These are phyloP conservation scores for Nelumbo lutea DNA, from an alignment of 164 flowering plant species.

Conservation along the genomic window DNA sequence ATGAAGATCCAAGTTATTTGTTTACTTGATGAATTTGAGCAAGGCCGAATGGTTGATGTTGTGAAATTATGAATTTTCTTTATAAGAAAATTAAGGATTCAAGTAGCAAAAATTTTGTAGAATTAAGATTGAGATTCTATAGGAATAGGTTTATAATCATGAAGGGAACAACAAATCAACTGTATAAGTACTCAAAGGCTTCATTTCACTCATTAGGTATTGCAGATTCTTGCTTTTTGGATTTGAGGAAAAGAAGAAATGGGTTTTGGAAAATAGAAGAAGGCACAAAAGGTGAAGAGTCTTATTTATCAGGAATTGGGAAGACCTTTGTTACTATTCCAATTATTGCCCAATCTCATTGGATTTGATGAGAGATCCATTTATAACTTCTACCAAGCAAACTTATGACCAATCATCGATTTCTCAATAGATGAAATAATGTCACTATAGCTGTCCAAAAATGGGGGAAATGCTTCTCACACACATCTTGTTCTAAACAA, in stretches of 20 bases:
- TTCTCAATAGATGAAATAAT: conserved; percentile 76
- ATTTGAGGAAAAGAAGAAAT: conserved; percentile 44
- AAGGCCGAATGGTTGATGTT: conserved; percentile 40
- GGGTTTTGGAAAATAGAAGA: conserved; percentile 27
- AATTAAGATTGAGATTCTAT: conserved; percentile 76
- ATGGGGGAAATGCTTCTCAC: conserved; percentile 74
- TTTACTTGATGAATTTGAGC: conserved; percentile 68
- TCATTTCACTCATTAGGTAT: conserved; percentile 68
- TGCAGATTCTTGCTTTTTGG: conserved; percentile 77
- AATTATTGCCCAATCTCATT: conserved; percentile 72
- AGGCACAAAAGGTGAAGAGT: conserved; percentile 29
- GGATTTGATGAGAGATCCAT: conserved; percentile 93
- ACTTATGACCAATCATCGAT: conserved; percentile 82
- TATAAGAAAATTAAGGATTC: conserved; percentile 46
- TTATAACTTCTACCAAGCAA: conserved; percentile 84
- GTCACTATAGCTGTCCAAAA: conserved; percentile 81
- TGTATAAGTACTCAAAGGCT: conserved; percentile 60
- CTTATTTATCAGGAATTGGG: conserved; percentile 54
- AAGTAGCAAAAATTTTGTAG: conserved; percentile 45
- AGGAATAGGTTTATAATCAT: conserved; percentile 68
- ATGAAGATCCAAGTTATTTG: conserved; percentile 41
- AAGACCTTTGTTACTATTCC: conserved; percentile 60
- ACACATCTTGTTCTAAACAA: conserved; percentile 66
- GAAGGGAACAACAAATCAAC: conserved; percentile 74
- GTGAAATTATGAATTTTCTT: conserved; percentile 42